These are phyloP conservation scores for Rhizoclosmatium globosum DNA, from an alignment of 192 early-diverging fungal genomes.

Conservation along the genomic window DNA sequence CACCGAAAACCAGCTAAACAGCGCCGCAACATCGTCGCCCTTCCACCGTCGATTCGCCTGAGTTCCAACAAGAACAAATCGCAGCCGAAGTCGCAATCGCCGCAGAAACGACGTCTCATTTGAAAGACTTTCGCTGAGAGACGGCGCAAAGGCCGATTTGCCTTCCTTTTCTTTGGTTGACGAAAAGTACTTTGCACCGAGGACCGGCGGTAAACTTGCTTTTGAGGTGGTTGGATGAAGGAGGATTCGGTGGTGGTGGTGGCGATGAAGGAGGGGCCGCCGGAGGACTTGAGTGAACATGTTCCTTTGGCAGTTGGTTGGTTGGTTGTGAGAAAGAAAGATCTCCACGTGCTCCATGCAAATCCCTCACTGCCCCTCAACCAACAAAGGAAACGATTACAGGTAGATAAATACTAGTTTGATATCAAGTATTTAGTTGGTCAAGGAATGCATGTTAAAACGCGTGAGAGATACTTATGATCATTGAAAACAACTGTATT, in stretches of 20 bases:
- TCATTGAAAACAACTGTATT: too few species aligned
- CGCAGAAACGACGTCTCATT: conserved; percentile 37
- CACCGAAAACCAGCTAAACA: conserved; percentile 88
- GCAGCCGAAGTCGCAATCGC: conserved; percentile 46
- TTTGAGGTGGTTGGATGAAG: background rate
- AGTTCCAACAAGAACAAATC: conserved; percentile 55
- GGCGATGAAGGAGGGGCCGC: background rate
- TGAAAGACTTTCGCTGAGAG: conserved; percentile 20
- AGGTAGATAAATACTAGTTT: too few species aligned
- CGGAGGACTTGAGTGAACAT: background rate
- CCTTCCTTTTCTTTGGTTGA: background rate
- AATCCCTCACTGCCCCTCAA: too few species aligned
- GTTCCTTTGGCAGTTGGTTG: too few species aligned
- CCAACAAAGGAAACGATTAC: too few species aligned
- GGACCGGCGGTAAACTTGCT: background rate
- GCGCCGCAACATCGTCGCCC: conserved; percentile 87
- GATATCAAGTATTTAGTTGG: too few species aligned
- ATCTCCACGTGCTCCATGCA: too few species aligned
- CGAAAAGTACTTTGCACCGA: background rate
- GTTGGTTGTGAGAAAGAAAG: too few species aligned
- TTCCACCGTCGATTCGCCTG: conserved; percentile 13
- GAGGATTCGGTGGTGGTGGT: background rate
- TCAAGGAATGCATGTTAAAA: too few species aligned
- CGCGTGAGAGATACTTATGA: too few species aligned
- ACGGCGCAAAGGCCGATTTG: conserved; percentile 19